Conservation (phyloP, 768 basidiomycete genomes). For the Cystofilobasidium capitatum region DNA sequence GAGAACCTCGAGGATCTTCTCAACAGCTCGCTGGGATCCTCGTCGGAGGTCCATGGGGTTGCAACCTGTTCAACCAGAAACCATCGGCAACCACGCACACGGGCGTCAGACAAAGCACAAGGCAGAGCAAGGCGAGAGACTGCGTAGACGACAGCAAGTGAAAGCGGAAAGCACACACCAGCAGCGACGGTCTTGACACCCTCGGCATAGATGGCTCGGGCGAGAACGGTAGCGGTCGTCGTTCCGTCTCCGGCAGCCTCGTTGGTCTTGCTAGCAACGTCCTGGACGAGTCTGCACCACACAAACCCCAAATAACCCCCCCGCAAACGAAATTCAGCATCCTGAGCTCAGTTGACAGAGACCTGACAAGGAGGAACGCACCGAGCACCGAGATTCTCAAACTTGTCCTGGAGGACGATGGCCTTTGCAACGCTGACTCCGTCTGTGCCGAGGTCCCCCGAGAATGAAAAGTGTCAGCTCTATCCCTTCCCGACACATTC, state of each 20-base stretch:
- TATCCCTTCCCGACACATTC: background rate
- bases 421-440: conserved; percentile 97
- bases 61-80: conserved; percentile 51
- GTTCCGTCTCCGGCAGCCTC: conserved; percentile 96
- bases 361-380: conserved; percentile 41
- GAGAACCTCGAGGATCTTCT: conserved; percentile 85
- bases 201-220: conserved; percentile 94
- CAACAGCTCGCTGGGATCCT: conserved; percentile 93
- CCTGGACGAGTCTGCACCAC: conserved; percentile 66
- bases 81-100: background rate
- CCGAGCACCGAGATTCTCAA: conserved; percentile 97
- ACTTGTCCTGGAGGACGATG: conserved; percentile 89
- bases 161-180: conserved; percentile 9
- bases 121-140: background rate
- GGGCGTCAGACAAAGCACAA: background rate
- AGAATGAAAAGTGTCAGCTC: background rate
- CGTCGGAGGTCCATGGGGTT: conserved; percentile 99
- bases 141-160: background rate
- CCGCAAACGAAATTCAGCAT: background rate
- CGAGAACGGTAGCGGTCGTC: conserved; percentile 92
- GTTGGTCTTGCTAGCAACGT: conserved; percentile 93
- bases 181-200: conserved; percentile 99
- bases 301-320: background rate
- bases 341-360: background rate
- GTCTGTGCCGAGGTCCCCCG: conserved; percentile 52